These are phyloP conservation scores for Areca catechu DNA, from an alignment of 176 grass and related monocot species.

Conservation along the genomic window DNA sequence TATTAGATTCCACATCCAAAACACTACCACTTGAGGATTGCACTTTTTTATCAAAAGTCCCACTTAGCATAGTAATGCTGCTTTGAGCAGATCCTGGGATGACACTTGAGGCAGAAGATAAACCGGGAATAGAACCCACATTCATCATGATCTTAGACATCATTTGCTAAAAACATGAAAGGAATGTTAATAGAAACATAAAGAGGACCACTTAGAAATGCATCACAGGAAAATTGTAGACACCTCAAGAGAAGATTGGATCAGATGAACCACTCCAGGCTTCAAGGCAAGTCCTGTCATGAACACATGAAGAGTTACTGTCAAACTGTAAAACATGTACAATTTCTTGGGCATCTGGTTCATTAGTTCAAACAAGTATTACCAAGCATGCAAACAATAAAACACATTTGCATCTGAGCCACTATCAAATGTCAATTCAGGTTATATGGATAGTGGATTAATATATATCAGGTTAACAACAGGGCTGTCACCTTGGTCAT, in stretches of 20 bases:
- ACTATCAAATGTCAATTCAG: too few species aligned
- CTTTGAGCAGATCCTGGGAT: conserved; percentile 23
- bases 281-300: conserved; percentile 56
- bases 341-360: too few species aligned
- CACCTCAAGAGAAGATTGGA: conserved; percentile 66
- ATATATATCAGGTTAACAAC: too few species aligned
- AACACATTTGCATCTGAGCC: too few species aligned
- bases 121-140: conserved; percentile 27
- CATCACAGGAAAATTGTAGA: conserved; percentile 8
- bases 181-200: conserved; percentile 13
- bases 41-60: conserved; percentile 24
- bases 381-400: too few species aligned
- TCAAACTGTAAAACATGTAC: too few species aligned
- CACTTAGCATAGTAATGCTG: not conserved
- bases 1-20: conserved; percentile 32
- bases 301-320: too few species aligned
- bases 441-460: too few species aligned
- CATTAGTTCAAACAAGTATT: too few species aligned
- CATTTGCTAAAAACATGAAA: conserved; percentile 32
- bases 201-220: not conserved
- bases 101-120: conserved; percentile 25
- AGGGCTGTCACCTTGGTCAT: too few species aligned
- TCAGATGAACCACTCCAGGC: conserved; percentile 49
- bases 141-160: conserved; percentile 53
- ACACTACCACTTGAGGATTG: conserved; percentile 16